Evolutionary conservation across 2,329 filamentous ascomycete species (phyloP).

Genomic region (Graphiopsis chlorocephala): DNA sequence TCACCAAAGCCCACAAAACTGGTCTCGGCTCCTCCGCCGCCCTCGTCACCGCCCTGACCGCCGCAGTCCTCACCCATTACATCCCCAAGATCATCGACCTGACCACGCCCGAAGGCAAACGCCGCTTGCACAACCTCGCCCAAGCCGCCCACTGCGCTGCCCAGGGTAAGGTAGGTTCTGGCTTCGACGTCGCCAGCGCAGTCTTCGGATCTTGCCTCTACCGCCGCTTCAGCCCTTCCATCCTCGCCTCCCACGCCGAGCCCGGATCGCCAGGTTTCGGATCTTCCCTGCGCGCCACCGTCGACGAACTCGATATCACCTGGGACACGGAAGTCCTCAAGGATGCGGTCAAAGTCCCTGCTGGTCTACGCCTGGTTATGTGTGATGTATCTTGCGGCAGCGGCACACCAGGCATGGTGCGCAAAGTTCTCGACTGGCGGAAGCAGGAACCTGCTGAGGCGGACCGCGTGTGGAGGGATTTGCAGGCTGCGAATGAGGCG

Average conservation of each 20-base stretch:
- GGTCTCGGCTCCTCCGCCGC: constrained; percentile 93
- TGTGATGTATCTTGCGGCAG: constrained; percentile 95
- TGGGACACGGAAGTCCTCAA: constrained; percentile 83
- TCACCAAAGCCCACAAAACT: constrained; percentile 85
- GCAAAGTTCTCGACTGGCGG: constrained; percentile 82
- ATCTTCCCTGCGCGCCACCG: constrained; percentile 59
- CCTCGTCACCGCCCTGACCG: constrained; percentile 82
- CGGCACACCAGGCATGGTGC: constrained; percentile 93
- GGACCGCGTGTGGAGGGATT: constrained; percentile 66
- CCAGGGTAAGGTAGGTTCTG: constrained; percentile 93
- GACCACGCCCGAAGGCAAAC: constrained; percentile 51
- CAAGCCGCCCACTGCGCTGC: constrained; percentile 93
- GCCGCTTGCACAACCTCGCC: constrained; percentile 81
- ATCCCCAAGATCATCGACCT: constrained; percentile 61
- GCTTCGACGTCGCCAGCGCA: constrained; percentile 91
- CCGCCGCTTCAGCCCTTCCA: constrained; percentile 80
- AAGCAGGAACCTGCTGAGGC: constrained; percentile 63
- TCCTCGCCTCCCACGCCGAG: constrained; percentile 67
- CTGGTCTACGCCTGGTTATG: constrained; percentile 77
- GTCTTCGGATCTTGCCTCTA: constrained; percentile 91
- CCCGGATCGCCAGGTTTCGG: constrained; percentile 66
- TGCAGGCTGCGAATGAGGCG: constrained; percentile 72
- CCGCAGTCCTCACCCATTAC: constrained; percentile 73
- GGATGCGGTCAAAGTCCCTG: constrained; percentile 67
- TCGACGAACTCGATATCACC: constrained; percentile 57